These are phyloP conservation scores for Neoscytalidium dimidiatum DNA, from an alignment of 2,329 filamentous ascomycete species.

Conservation along the genomic window DNA sequence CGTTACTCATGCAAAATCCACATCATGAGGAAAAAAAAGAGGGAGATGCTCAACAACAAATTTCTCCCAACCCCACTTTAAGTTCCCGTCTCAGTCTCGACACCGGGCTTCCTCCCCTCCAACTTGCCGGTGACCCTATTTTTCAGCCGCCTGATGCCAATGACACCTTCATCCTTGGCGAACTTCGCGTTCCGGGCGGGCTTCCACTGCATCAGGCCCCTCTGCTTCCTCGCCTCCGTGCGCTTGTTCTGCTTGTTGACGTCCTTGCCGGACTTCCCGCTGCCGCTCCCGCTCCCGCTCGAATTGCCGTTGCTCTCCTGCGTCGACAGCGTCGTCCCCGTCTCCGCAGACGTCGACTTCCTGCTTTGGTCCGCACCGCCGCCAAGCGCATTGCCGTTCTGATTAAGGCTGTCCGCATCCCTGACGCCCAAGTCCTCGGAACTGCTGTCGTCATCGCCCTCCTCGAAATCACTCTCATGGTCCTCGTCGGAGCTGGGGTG, in stretches of 20 bases:
- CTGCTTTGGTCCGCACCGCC: too few species aligned
- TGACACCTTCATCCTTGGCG: slow-evolving; percentile 83
- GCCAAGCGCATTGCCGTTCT: slow-evolving; percentile 27
- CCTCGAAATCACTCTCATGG: slow-evolving; percentile 42
- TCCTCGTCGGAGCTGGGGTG: slow-evolving; percentile 48
- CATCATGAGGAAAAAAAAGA: neutral
- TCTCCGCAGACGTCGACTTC: slow-evolving; percentile 27
- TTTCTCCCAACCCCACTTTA: neutral
- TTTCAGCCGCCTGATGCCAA: slow-evolving; percentile 73
- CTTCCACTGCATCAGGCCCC: slow-evolving; percentile 93
- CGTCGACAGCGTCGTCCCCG: slow-evolving; percentile 19
- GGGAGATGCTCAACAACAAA: neutral
- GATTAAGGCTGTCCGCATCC: slow-evolving; percentile 49
- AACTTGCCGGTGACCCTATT: slow-evolving; percentile 71
- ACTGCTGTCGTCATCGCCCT: slow-evolving; percentile 41
- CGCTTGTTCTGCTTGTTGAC: slow-evolving; percentile 70
- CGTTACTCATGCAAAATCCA: neutral
- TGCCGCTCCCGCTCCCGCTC: neutral
- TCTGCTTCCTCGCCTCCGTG: slow-evolving; percentile 76
- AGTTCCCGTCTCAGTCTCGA: slow-evolving; percentile 63
- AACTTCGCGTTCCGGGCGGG: slow-evolving; percentile 84
- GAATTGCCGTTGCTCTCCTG: slow-evolving; percentile 24
- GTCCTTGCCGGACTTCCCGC: slow-evolving; percentile 48
- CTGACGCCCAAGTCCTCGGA: slow-evolving; percentile 60
- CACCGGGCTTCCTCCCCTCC: slow-evolving; percentile 79